Percentiles rank a stretch among this genome's conserved stretches.
Conservation (phyloP, 179 eudicot species). For the Drosera spatulata region DNA sequence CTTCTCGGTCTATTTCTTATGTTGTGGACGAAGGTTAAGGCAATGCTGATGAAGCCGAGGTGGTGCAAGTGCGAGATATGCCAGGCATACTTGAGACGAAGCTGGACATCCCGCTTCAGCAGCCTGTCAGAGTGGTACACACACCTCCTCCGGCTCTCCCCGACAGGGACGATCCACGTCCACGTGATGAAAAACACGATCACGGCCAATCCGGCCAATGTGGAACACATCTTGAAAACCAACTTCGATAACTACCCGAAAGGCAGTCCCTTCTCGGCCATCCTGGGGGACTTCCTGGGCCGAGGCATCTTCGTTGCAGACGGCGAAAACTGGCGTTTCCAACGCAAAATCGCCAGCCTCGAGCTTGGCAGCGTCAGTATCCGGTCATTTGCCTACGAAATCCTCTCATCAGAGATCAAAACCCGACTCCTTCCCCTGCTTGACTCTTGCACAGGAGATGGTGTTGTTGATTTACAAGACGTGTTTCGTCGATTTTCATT, state of each 20-base stretch:
- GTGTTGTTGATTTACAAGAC: conserved; percentile 46
- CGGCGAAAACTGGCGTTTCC: conserved; percentile 66
- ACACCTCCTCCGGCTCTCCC: conserved; percentile 36
- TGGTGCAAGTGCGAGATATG: conserved; percentile 30
- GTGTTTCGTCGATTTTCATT: conserved; percentile 49
- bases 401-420: conserved; percentile 32
- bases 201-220: conserved; percentile 63
- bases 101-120: conserved; percentile 22
- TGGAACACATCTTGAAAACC: conserved; percentile 62
- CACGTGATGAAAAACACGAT: conserved; percentile 51
- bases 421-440: conserved; percentile 33
- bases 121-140: conserved; percentile 57
- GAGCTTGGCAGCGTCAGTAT: conserved; percentile 59
- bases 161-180: conserved; percentile 52
- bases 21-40: no score
- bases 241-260: conserved; percentile 72
- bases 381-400: conserved; percentile 36
- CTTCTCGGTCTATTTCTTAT: no score
- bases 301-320: conserved; percentile 73
- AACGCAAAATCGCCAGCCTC: conserved; percentile 66
- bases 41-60: no score
- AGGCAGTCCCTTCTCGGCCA: conserved; percentile 50
- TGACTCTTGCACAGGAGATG: conserved; percentile 1
- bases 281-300: conserved; percentile 77
- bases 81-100: conserved; percentile 23